Conservation (phyloP, 495 filamentous ascomycete genomes). For the Zalerion maritima region DNA sequence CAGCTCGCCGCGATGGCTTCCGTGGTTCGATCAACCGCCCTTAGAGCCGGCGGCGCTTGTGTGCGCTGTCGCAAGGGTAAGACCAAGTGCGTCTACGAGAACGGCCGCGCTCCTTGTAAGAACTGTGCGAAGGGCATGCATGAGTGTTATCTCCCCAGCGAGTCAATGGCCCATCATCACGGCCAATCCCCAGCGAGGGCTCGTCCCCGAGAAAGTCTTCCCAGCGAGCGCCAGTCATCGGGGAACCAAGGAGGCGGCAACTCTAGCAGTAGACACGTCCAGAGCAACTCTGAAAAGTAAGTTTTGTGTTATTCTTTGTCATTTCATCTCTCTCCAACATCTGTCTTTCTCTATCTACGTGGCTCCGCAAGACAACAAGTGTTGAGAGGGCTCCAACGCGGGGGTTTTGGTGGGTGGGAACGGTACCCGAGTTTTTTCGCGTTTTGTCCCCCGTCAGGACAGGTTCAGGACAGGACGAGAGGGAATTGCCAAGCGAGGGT, state of each 20-base stretch:
- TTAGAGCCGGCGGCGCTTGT: conserved; percentile 36
- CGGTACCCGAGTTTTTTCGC: no score
- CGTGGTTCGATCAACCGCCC: conserved; percentile 32
- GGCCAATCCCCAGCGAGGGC: conserved; percentile 24
- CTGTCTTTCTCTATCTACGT: conserved; percentile 7
- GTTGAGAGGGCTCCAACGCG: no score
- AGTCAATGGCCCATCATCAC: conserved; percentile 32
- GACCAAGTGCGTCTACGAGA: conserved; percentile 39
- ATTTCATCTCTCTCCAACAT: background rate
- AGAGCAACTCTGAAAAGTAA: conserved; percentile 27
- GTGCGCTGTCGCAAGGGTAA: conserved; percentile 41
- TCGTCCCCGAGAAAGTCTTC: conserved; percentile 27
- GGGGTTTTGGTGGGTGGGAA: no score
- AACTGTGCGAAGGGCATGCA: conserved; percentile 41
- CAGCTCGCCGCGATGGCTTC: no score
- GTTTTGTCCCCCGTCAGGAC: no score
- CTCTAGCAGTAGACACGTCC: conserved; percentile 27
- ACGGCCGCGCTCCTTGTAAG: conserved; percentile 33
- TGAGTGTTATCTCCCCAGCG: conserved; percentile 37
- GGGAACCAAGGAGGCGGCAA: conserved; percentile 21
- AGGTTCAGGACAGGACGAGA: no score
- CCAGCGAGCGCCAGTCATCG: conserved; percentile 27
- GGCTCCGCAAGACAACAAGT: conserved; percentile 10
- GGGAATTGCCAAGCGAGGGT: no score
- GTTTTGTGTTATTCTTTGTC: background rate